Evolutionary conservation across 805 yeast genomes (phyloP).

Genomic region (Myxozyma kluyveri): DNA sequence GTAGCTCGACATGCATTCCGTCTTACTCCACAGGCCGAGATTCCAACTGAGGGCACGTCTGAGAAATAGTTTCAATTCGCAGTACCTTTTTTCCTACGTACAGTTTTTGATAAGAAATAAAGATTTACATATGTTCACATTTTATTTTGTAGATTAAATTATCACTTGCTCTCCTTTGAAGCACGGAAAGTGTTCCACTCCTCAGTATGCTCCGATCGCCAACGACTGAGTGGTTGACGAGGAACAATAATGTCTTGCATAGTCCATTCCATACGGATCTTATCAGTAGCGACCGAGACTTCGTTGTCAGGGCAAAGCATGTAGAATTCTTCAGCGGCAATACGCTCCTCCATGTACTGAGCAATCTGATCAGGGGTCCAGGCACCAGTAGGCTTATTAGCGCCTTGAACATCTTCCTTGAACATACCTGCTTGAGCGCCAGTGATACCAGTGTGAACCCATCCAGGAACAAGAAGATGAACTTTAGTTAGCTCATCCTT

Average conservation of each 20-base stretch:
- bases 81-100: too few relatives aligned
- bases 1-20: slow-evolving; percentile 71
- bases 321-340: slow-evolving; percentile 30
- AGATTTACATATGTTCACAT: too few relatives aligned
- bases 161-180: slow-evolving; percentile 3
- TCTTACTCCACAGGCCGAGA: slow-evolving; percentile 71
- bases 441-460: slow-evolving; percentile 34
- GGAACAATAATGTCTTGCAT: slow-evolving; percentile 27
- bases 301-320: slow-evolving; percentile 35
- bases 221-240: slow-evolving; percentile 33
- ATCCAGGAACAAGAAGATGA: slow-evolving; percentile 34
- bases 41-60: slow-evolving; percentile 44
- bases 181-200: slow-evolving; percentile 23
- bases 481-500: slow-evolving; percentile 28
- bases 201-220: slow-evolving; percentile 31
- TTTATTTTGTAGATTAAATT: too few relatives aligned
- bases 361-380: slow-evolving; percentile 36
- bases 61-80: too few relatives aligned
- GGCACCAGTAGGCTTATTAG: slow-evolving; percentile 34
- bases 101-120: too few relatives aligned
- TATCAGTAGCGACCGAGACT: slow-evolving; percentile 29
- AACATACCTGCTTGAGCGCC: slow-evolving; percentile 24
- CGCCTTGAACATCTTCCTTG: slow-evolving; percentile 7
- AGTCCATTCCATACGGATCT: slow-evolving; percentile 32
- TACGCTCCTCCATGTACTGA: slow-evolving; percentile 28